Evolutionary conservation across 805 yeast genomes (phyloP), one percentile per base, ranked within the genome.

Genomic region (Clavispora santaluciae): DNA sequence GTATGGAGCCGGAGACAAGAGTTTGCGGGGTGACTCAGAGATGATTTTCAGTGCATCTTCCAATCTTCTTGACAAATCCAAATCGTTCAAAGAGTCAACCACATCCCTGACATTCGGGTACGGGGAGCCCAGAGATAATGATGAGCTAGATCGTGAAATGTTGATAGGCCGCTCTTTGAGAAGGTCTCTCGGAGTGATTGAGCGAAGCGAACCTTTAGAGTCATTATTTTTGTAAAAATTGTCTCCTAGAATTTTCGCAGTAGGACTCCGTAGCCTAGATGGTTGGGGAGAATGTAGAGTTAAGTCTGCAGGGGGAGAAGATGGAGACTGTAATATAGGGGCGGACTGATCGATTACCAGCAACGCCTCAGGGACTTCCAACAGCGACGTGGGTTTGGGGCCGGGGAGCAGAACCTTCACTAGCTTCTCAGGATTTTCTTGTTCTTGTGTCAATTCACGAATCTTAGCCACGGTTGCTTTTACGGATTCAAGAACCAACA

Each of bases 401-500:
- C 16, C 25, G 3, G 37, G 31, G 6, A 15, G 33, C 36, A 36
- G 43, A 4, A 40, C 26, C 18, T 37, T 29, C 16, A 18, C 34
- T 17, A 25, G 25, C n/a, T 20, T 33, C 21, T 33, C 40, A 2
- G 48, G 28, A 17, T 13, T 34, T 17, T 48, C 54, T 23, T 46
- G 48, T 17, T 41, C 42, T n/a, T 34, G 34, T 1, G 63, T 60
- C 40, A 61, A 63, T 33, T 64, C 78, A 39, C 67, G 66, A 10
- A 77, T 81, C 50, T 73, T 76, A 26, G 64, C 60, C 2, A 88
- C 73, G 0, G 93, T 83, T 25, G 79, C 79, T 18, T 72, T 65
- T 3, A 90, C 86, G 1, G 83, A 69, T 26, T 68, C 62, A 21
- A 85, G 61, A 3, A 89, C 89, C 54, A 80, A 64, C 16, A 63